Evolutionary conservation across 2,329 filamentous ascomycete genomes (phyloP).

Genomic region (Fusarium secorum): DNA sequence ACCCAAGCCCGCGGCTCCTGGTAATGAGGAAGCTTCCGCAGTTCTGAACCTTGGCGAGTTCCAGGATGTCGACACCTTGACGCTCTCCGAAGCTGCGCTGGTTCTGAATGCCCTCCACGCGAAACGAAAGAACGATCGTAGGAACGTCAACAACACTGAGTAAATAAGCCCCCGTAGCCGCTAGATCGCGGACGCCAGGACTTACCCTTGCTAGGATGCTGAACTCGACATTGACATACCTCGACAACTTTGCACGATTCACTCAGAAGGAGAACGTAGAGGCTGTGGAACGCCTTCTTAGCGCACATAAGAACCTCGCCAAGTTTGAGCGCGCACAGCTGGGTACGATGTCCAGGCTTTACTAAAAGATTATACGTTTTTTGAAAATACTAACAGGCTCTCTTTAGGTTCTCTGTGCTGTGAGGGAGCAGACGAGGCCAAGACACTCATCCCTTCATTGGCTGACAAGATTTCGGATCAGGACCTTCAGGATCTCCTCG

Average conservation of each 20-base stretch:
- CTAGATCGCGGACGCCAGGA: background rate
- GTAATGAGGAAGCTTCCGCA: conserved; percentile 86
- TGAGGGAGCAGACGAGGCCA: conserved; percentile 92
- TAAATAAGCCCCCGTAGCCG: conserved; percentile 51
- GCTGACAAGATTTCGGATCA: conserved; percentile 90
- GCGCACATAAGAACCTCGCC: conserved; percentile 79
- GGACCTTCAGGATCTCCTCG: conserved; percentile 84
- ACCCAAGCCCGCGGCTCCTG: conserved; percentile 71
- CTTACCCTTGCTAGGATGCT: conserved; percentile 66
- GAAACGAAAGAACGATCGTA: conserved; percentile 79
- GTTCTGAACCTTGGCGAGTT: conserved; percentile 92
- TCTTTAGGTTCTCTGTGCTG: conserved; percentile 84
- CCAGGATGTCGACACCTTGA: conserved; percentile 88
- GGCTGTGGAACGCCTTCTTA: conserved; percentile 88
- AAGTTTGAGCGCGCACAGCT: conserved; percentile 95
- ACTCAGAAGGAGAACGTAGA: conserved; percentile 95
- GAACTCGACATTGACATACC: conserved; percentile 87
- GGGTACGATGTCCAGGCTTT: conserved; percentile 61
- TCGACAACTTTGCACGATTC: conserved; percentile 94
- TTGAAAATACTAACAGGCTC: background rate
- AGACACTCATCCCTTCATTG: conserved; percentile 90
- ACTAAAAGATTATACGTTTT: too few relatives aligned
- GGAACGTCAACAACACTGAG: conserved; percentile 86
- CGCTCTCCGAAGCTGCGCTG: conserved; percentile 88
- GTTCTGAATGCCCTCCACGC: conserved; percentile 90